Evolutionary conservation across 2,329 filamentous ascomycete genomes (phyloP).

Genomic region (Huntiella decipiens): DNA sequence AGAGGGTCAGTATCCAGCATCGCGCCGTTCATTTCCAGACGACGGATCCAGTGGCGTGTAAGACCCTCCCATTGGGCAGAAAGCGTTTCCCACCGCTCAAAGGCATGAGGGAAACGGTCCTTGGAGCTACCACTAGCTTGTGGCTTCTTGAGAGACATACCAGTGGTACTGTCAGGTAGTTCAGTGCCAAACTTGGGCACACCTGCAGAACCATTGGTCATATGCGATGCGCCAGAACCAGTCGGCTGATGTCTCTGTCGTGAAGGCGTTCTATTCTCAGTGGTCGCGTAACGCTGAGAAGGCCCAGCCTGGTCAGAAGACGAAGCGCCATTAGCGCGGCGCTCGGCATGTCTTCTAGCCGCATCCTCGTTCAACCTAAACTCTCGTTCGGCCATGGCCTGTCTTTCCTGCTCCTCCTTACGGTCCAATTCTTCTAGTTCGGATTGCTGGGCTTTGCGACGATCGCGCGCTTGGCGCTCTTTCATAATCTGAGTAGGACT

Average conservation of each 20-base stretch:
- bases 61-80: conserved; percentile 97
- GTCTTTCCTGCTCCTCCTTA: conserved; percentile 25
- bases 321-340: conserved; percentile 37
- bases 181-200: conserved; percentile 7
- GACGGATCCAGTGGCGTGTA: conserved; percentile 91
- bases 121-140: conserved; percentile 7
- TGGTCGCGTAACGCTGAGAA: conserved; percentile 12
- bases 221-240: neutral
- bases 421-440: conserved; percentile 41
- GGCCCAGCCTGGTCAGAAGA: conserved; percentile 12
- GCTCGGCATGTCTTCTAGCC: conserved; percentile 38
- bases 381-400: conserved; percentile 37
- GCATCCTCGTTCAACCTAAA: conserved; percentile 34
- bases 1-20: conserved; percentile 69
- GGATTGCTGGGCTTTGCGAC: conserved; percentile 43
- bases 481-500: conserved; percentile 87
- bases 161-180: conserved; percentile 11
- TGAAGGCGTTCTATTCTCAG: neutral
- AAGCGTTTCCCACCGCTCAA: conserved; percentile 90
- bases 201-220: conserved; percentile 14
- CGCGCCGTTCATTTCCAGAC: conserved; percentile 74
- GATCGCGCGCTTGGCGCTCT: conserved; percentile 57
- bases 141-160: conserved; percentile 19
- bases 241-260: neutral
- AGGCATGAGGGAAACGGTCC: conserved; percentile 82